Base-by-base conservation (phyloP, 805 yeast genomes). In the Teunomyces gatunensis region DNA sequence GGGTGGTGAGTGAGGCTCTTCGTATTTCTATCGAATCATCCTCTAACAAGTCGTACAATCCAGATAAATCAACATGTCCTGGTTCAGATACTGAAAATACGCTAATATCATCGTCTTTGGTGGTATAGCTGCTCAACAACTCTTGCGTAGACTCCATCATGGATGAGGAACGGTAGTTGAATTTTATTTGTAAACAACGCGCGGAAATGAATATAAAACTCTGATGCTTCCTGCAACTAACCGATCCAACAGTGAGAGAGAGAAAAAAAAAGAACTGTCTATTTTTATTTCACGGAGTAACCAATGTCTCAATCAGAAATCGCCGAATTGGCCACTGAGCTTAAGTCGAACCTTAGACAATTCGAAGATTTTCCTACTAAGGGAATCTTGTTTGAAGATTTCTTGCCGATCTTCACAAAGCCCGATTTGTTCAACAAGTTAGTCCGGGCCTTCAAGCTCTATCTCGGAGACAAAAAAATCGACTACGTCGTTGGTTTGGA, bases 301-400 rank as follows among this genome's bases (percentile, higher is more conserved):
- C 21, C 10, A 25, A 45, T 51, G 51, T 49, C 56, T 37, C 28
- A 39, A 33, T 39, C 44, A 12, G 63, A 63, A 50, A 64, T 72
- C 47, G 54, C 54, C 42, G 62, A 56, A 44, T 55, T 71, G 42
- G 72, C 77, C 52, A 54, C 50, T 29, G 77, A 73, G 51, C 63
- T 73, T 52, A 69, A 61, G 48, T 63, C 62, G 13, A 57, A 61
- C 50, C 64, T 73, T 47, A 71, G 59, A 53, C 96, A 89, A 67
- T 92, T 87, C 77, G 96, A 92, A 54, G 89, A 94, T 74, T 94
- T 94, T 76, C 99, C 99, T 35, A 65, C 81, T 49, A 87, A 88
- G 72, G 99, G 99, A 10, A 81, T 94, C 54, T 74, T 94, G 32
- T 94, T 94, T 60, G 98, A 94, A 73, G 99, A 94, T 69, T 92